Conservation (phyloP, 164 flowering plant genomes). For the Vitis vinifera region ASM3070453v1 NC_081814.1:15937501-15938000, state of each 20-base stretch:
- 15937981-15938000: constrained; percentile 42
- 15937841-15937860: constrained; percentile 50
- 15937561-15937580: constrained; percentile 52
- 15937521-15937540: constrained; percentile 48
- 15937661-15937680: constrained; percentile 55
- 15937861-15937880: constrained; percentile 41
- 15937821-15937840: constrained; percentile 55
- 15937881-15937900: constrained; percentile 40
- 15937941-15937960: constrained; percentile 59
- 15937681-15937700: constrained; percentile 75
- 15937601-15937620: constrained; percentile 74
- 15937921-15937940: constrained; percentile 60
- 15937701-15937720: constrained; percentile 70
- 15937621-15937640: constrained; percentile 71
- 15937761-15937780: constrained; percentile 46
- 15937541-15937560: constrained; percentile 64
- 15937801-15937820: constrained; percentile 75
- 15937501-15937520: constrained; percentile 65
- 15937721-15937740: constrained; percentile 65
- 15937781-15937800: constrained; percentile 60
- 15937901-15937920: constrained; percentile 69
- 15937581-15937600: constrained; percentile 52
- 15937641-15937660: constrained; percentile 40
- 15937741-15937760: constrained; percentile 55
- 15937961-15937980: constrained; percentile 36